Evolutionary conservation across 2,329 filamentous ascomycete genomes (phyloP), one percentile per base, ranked within the genome.

Genomic region (Fusarium chuoi): DNA sequence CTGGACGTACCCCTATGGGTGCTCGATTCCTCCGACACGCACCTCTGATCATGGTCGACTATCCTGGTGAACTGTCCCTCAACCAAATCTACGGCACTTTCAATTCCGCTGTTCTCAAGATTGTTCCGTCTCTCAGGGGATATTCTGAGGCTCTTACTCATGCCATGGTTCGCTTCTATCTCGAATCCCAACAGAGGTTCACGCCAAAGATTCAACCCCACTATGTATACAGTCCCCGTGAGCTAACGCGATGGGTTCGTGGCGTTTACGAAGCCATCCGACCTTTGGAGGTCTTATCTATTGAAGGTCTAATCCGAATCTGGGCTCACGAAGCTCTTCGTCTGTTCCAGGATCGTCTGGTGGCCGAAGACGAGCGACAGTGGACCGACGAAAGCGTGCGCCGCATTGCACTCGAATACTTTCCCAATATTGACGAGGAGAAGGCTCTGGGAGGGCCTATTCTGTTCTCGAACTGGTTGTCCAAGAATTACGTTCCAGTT

Each of bases 31-130:
- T 99, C 75, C 91, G 97, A 67, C 97, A 99, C 82, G 95, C 96
- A 22, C 96, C 96, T n/a, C 90, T 99, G 62, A 93, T 99, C 83
- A 99, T 99, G 97, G 97, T 99, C 46, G 96, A 99, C 81, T 99
- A 99, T 80, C 96, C 96, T 69, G 96, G 97, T 78, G 95, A 99
- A 84, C 87, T 95, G 48, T 99, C 97, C 7, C 89, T 99, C 42
- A 92, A 92, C 76, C 96, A 99, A 82, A 99, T 99, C 76, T 99
- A 99, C 81, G 96, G 97, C 77, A 98, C 97, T 1, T 99, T 99
- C 89, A 99, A 97, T 81, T 93, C 90, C 62, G 96, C 97, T 15
- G 91, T 99, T 48, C 92, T 99, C 80, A 99, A 99, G 87, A 96
- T 99, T 71, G 92, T 99, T 57, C 96, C 96, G 3, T 91, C 95